phyloP scores from a whole-genome alignment of 1,139 yeast genomes.

The Suhomyces bribrorum region DNA sequence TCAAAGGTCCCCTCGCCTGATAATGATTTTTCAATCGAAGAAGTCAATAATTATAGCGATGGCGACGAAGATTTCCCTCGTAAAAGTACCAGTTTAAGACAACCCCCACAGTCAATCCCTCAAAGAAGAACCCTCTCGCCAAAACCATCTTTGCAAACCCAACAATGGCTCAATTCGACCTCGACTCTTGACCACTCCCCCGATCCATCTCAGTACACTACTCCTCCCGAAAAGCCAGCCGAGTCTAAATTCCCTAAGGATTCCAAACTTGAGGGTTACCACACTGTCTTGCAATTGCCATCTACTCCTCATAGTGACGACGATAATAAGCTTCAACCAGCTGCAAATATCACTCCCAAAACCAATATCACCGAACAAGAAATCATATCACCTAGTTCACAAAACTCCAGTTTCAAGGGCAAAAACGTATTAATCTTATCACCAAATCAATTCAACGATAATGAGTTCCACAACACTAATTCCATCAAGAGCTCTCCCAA shows the following conservation, averaged over 20 bases:
- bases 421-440: conserved; percentile 43
- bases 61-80: conserved; percentile 26
- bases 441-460: conserved; percentile 42
- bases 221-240: conserved; percentile 8
- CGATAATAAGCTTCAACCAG: conserved; percentile 21
- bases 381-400: conserved; percentile 3
- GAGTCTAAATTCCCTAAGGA: neutral
- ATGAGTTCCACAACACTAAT: conserved; percentile 31
- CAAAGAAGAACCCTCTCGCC: conserved; percentile 11
- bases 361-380: conserved; percentile 5
- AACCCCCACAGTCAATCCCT: conserved; percentile 1
- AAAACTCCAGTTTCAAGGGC: conserved; percentile 19
- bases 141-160: conserved; percentile 3
- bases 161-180: conserved; percentile 9
- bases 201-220: conserved; percentile 6
- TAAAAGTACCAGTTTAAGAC: conserved; percentile 13
- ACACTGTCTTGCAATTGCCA: conserved; percentile 20
- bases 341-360: conserved; percentile 24
- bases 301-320: conserved; percentile 7
- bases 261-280: conserved; percentile 17
- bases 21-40: conserved; percentile 43
- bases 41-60: conserved; percentile 41
- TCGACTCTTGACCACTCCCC: conserved; percentile 1
- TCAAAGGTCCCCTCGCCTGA: conserved; percentile 11
- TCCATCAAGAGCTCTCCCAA: conserved; percentile 9